Percentiles rank a stretch among this genome's conserved stretches.
Evolutionary conservation across 1,284 basidiomycete species (phyloP).

Genomic region (Lentinula novae-zelandiae): DNA sequence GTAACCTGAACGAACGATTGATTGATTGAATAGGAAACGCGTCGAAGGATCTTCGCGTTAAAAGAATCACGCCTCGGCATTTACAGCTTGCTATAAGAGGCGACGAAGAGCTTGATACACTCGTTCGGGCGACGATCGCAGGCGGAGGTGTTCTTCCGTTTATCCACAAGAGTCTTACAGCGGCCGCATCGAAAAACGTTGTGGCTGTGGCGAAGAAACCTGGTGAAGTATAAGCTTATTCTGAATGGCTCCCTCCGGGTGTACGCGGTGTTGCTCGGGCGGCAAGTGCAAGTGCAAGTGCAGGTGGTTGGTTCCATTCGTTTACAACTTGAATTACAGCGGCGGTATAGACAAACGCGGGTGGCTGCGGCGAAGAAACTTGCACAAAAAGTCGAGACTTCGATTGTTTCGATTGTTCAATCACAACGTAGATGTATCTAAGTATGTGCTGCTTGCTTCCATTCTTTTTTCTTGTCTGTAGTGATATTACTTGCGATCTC

Average conservation of each 20-base stretch:
- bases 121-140: conserved; percentile 67
- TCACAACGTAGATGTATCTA: no score
- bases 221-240: neutral
- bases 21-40: conserved; percentile 71
- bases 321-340: no score
- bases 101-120: conserved; percentile 87
- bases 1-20: no score
- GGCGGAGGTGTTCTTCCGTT: conserved; percentile 94
- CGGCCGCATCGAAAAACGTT: neutral
- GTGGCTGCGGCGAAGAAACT: no score
- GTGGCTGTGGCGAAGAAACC: conserved; percentile 4
- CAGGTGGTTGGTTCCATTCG: no score
- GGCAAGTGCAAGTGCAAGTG: no score
- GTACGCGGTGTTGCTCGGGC: neutral
- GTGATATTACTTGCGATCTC: no score
- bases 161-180: conserved; percentile 86
- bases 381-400: no score
- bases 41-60: conserved; percentile 93
- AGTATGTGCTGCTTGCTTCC: no score
- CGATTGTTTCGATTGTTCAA: no score
- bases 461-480: no score
- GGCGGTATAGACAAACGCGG: no score
- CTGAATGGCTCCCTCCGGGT: neutral
- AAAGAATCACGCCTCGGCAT: conserved; percentile 95
- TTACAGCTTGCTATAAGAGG: conserved; percentile 93